Evolutionary conservation across 352 stramenopile genomes (phyloP), one percentile per base, ranked within the genome.

Genomic region (Phytophthora hybrid): DNA sequence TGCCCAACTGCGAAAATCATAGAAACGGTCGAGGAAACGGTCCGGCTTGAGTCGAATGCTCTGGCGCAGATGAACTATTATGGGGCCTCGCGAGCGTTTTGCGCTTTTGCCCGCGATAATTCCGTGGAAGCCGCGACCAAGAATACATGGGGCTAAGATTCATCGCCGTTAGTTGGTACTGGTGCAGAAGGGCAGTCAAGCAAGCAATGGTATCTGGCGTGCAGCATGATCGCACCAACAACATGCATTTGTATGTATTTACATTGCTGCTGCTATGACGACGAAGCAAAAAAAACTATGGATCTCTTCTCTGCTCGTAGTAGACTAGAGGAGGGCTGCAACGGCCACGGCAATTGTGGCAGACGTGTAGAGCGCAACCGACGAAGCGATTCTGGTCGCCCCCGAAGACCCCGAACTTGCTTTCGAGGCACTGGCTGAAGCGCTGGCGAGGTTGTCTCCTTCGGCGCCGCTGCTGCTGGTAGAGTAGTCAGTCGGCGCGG

Each of bases 261-360:
- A 68, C 51, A 69, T 58, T 47, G 32, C 13, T 52, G 37, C 10
- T 60, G 16, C 29, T 58, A 34, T 4, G 14, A 37, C 11, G 13
- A 32, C 14, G 44, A 63, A 31, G n/a, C 19, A 59, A 71, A 32
- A 53, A 65, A 59, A 31, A 31, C 26, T 49, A 4, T 65, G 32
- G 34, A 51, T 51, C 47, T 26, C 23, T 16, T 11, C 41, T 54
- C 19, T 52, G 10, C 13, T 61, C 0, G 5, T 18, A n/a, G 13
- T 5, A 63, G 19, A n/a, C 65, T 66, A 80, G 18, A 80, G n/a
- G 10, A 80, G 69, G 37, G 49, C 60, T 54, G 37, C 63, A 56
- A 61, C 32, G 37, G 64, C 56, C 10, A 75, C 13, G 5, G 53
- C 49, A 21, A 80, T 51, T 16, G 60, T 64, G 3, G 56, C 66